A percentile compares a stretch with the other conserved stretches of the same genome.
These are phyloP conservation scores for Rhinocladiella mackenziei DNA, from an alignment of 2,329 filamentous ascomycete genomes.

Conservation along the genomic window DNA sequence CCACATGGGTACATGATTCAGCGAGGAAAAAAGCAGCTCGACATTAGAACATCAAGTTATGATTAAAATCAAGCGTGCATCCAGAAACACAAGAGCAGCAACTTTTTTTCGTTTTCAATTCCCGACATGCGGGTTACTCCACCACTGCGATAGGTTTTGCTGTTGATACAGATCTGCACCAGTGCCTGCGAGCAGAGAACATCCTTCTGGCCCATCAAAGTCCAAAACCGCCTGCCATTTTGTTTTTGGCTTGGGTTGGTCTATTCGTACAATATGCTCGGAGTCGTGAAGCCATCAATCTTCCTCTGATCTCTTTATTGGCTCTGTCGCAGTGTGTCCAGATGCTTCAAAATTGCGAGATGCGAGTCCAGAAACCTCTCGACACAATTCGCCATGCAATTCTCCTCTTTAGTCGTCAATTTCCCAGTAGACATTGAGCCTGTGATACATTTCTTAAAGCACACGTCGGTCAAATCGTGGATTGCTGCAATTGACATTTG, in stretches of 20 bases:
- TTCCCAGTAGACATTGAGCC: constrained; percentile 65
- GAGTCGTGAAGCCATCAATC: background rate
- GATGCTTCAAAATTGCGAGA: constrained; percentile 75
- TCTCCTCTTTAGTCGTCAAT: constrained; percentile 73
- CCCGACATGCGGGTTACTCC: background rate
- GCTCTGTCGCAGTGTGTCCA: constrained; percentile 59
- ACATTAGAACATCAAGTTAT: constrained; percentile 38
- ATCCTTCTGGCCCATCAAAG: background rate
- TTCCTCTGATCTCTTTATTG: constrained; percentile 28
- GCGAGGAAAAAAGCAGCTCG: constrained; percentile 3
- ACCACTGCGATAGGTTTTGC: too few relatives aligned
- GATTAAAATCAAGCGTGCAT: constrained; percentile 31
- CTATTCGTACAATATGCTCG: constrained; percentile 9
- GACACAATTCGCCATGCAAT: constrained; percentile 87
- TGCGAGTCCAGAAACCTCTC: constrained; percentile 91
- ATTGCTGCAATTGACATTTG: constrained; percentile 47
- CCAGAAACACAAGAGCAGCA: constrained; percentile 18
- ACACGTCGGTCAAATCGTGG: constrained; percentile 67
- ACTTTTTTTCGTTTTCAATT: constrained; percentile 16
- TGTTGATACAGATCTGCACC: too few relatives aligned
- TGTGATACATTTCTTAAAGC: constrained; percentile 92
- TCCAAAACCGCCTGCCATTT: background rate
- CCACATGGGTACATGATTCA: constrained; percentile 39
- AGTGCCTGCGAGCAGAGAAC: too few relatives aligned
- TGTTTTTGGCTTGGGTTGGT: background rate